Conservation (phyloP, 345 rosid genomes). For the Linum trigynum region DNA sequence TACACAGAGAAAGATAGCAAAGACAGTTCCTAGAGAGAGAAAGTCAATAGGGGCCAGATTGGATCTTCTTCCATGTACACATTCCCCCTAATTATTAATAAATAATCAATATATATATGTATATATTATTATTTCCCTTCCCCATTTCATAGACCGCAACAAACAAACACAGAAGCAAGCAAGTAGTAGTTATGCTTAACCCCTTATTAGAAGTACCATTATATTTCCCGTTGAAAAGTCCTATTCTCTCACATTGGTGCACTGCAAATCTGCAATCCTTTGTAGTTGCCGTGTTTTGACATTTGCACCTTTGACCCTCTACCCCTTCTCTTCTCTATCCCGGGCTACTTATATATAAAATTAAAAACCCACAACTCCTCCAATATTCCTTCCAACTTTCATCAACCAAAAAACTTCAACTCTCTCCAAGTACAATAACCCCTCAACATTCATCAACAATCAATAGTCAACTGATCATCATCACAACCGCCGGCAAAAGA, state of each 20-base stretch:
- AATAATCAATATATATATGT: not conserved
- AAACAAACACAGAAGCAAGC: too few relatives aligned
- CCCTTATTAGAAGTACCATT: not conserved
- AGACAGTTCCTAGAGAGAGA: not conserved
- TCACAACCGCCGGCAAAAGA: not conserved
- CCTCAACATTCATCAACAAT: not conserved
- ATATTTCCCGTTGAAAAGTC: not conserved
- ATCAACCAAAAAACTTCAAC: not conserved
- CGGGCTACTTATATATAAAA: constrained; percentile 23
- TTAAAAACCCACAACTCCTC: constrained; percentile 19
- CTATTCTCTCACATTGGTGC: not conserved
- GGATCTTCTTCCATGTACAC: not conserved
- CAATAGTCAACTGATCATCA: constrained; percentile 8
- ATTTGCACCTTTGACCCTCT: constrained; percentile 22
- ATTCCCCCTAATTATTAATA: not conserved
- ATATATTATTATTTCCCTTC: too few relatives aligned
- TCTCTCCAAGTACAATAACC: constrained; percentile 1
- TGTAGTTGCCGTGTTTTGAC: constrained; percentile 52
- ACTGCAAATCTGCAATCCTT: not conserved
- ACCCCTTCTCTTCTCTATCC: not conserved
- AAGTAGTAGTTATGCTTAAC: too few relatives aligned
- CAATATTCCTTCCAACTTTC: constrained; percentile 16
- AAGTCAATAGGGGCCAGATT: not conserved
- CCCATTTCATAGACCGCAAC: too few relatives aligned
- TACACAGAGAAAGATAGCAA: too few relatives aligned